phyloP scores from a whole-genome alignment of 2,329 filamentous ascomycete genomes.

The Penicillium aurantiogriseum region DNA sequence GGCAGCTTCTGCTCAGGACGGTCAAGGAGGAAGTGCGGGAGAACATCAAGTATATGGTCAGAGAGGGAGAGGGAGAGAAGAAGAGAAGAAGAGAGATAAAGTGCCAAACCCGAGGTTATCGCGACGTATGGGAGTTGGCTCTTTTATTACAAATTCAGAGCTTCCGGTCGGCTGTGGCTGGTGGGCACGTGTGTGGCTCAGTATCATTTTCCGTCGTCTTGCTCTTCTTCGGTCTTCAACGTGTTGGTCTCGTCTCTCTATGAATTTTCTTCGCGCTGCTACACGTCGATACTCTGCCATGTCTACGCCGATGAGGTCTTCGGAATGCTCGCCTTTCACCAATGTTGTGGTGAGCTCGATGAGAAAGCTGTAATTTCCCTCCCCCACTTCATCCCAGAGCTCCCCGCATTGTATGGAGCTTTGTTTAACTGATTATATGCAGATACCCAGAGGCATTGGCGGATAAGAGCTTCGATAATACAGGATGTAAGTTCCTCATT shows the following conservation, averaged over 20 bases:
- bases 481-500: slow-evolving; percentile 59
- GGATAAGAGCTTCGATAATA: slow-evolving; percentile 92
- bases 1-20: slow-evolving; percentile 40
- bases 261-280: slow-evolving; percentile 24
- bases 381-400: slow-evolving; percentile 2
- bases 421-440: slow-evolving; percentile 11
- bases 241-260: slow-evolving; percentile 7
- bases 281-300: slow-evolving; percentile 33
- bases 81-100: neutral
- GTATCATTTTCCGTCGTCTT: neutral
- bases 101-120: slow-evolving; percentile 12
- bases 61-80: neutral
- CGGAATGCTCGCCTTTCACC: slow-evolving; percentile 59
- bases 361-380: slow-evolving; percentile 68
- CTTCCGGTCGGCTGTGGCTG: slow-evolving; percentile 20
- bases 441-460: slow-evolving; percentile 89
- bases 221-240: neutral
- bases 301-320: slow-evolving; percentile 27
- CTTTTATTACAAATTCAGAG: slow-evolving; percentile 26
- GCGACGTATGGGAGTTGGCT: slow-evolving; percentile 9
- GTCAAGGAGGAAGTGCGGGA: slow-evolving; percentile 34
- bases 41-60: slow-evolving; percentile 37
- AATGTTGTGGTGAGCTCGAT: slow-evolving; percentile 72
- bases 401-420: slow-evolving; percentile 12
- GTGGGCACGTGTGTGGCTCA: slow-evolving; percentile 23